These are phyloP conservation scores for Fusarium sp. DNA, from an alignment of 2,329 filamentous ascomycete species.

Conservation along the genomic window DNA sequence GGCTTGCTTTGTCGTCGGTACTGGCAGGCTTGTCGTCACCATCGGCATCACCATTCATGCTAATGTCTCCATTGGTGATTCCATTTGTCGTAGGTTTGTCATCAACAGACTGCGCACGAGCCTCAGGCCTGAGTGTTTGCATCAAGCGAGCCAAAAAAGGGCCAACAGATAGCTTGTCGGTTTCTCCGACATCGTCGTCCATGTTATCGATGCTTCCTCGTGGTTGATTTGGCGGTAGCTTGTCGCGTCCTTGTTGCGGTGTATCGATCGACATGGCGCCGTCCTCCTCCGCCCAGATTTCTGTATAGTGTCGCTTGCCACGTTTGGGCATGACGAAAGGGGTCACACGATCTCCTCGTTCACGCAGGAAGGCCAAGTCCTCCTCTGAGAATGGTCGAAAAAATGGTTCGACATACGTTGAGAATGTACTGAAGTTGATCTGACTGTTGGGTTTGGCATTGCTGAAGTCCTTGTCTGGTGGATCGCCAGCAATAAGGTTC, in stretches of 20 bases:
- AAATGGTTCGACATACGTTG: conserved; percentile 91
- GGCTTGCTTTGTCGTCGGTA: conserved; percentile 52
- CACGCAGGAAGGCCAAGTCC: conserved; percentile 90
- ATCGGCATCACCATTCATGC: conserved; percentile 62
- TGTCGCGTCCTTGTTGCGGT: conserved; percentile 69
- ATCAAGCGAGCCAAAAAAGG: conserved; percentile 86
- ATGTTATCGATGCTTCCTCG: conserved; percentile 88
- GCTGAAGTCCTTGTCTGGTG: conserved; percentile 95
- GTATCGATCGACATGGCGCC: conserved; percentile 80
- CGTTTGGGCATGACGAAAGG: conserved; percentile 89
- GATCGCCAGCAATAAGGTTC: conserved; percentile 86
- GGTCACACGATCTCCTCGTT: conserved; percentile 83
- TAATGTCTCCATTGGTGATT: conserved; percentile 64
- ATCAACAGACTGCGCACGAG: conserved; percentile 65
- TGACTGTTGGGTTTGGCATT: conserved; percentile 93
- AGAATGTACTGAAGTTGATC: conserved; percentile 92
- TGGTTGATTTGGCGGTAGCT: conserved; percentile 80
- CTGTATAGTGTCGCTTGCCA: conserved; percentile 85
- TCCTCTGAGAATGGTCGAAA: conserved; percentile 92
- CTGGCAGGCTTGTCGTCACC: conserved; percentile 50
- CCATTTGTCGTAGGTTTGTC: conserved; percentile 67
- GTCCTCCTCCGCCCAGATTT: conserved; percentile 95
- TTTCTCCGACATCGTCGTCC: conserved; percentile 86
- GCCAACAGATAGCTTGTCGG: conserved; percentile 87
- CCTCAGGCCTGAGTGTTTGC: conserved; percentile 82